A percentile compares a stretch with the other conserved stretches of the same genome.
These are phyloP conservation scores for Metarhizium robertsii DNA, from an alignment of 2,329 filamentous ascomycete species.

Conservation along the genomic window DNA sequence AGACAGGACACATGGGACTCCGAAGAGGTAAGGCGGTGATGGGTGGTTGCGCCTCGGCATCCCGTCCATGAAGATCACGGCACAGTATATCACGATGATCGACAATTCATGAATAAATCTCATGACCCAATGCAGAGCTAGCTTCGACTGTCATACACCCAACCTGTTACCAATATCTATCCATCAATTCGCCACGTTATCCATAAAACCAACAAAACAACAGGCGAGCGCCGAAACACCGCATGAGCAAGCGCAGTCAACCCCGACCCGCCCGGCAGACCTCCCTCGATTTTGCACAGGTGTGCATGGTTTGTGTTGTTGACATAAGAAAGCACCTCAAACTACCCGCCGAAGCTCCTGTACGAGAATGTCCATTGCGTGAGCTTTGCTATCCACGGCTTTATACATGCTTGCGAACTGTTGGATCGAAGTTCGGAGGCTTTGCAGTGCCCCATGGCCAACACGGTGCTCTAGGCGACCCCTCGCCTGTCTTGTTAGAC, in stretches of 20 bases:
- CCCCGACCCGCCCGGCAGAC: neutral
- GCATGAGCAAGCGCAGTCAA: neutral
- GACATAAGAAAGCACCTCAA: neutral
- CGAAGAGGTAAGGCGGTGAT: too few species aligned
- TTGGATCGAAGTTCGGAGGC: slow-evolving; percentile 41
- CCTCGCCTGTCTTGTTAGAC: slow-evolving; percentile 41
- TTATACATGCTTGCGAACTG: slow-evolving; percentile 45
- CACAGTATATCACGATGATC: neutral
- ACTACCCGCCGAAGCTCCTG: slow-evolving; percentile 21
- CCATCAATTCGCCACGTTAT: neutral
- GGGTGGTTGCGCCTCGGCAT: neutral
- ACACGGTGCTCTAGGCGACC: slow-evolving; percentile 32
- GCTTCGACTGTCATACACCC: neutral
- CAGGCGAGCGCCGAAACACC: neutral
- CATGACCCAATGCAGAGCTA: neutral
- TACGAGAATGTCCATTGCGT: slow-evolving; percentile 28
- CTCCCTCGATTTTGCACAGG: neutral
- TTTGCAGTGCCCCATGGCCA: slow-evolving; percentile 32
- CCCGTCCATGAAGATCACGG: neutral
- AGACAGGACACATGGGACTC: too few species aligned
- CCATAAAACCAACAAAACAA: neutral
- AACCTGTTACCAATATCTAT: neutral
- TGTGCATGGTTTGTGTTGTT: neutral
- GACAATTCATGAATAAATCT: neutral
- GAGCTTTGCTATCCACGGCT: slow-evolving; percentile 35